Base-by-base conservation (phyloP, 2,329 filamentous ascomycete genomes). In the Fusarium udum region DNA sequence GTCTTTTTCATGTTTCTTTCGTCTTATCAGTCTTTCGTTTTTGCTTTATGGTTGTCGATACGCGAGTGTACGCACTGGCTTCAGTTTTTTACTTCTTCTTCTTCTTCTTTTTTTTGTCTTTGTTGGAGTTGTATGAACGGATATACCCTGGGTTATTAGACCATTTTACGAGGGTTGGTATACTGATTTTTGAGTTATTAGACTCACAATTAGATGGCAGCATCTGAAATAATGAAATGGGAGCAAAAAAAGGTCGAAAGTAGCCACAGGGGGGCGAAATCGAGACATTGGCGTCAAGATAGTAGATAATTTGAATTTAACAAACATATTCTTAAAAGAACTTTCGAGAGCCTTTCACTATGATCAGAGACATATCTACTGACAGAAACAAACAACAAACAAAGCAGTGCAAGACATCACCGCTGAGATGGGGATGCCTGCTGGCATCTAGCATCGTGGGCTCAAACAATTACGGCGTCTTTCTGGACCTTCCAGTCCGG, bases 121-220 rank as follows among this genome's bases (percentile, higher is more conserved):
- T 61, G 31, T 26, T 36, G 71, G 63, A 56, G 34, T 34, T 57
- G 20, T 46, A 49, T 46, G 37, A 52, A 56, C 61, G 61, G 68
- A 69, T 73, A 36, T 36, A 36, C n/a, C 66, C 69, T 56, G 56
- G 72, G 77, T 76, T 78, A 37, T 49, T 63, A 77, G 71, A 76
- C 76, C 76, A 46, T 53, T 64, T 61, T 48, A 48, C 46, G 53
- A 67, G 74, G 52, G 63, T 69, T 64, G 62, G 51, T 71, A 60
- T 51, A 68, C 63, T 52, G 52, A 37, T 34, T 53, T 64, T 53
- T 57, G 69, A 69, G 76, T 77, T 75, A 46, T 32, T 49, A 76
- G 67, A 77, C 75, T 74, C 73, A 24, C 28, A 18, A 32, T 51
- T 24, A 55, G 60, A 69, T 53, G 51, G 64, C 57, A 71, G 62